Conservation (phyloP, 2,329 filamentous ascomycete species). For the Juglanconis sp. region DNA sequence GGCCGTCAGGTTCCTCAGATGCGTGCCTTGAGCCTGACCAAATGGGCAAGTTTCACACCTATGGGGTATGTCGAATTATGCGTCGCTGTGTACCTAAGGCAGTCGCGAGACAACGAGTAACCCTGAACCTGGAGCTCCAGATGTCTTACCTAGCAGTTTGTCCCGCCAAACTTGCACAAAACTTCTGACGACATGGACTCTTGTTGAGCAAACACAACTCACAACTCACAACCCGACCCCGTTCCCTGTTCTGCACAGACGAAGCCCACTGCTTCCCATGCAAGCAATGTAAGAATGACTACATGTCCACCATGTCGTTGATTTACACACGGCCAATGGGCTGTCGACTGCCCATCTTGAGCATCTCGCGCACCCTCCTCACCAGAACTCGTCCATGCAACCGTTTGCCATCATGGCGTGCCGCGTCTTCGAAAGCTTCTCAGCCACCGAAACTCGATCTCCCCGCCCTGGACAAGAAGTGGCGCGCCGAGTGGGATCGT, state of each 20-base stretch:
- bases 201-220: background rate
- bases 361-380: constrained; percentile 10
- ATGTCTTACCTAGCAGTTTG: background rate
- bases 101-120: background rate
- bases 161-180: background rate
- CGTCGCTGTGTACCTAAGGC: no score
- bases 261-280: constrained; percentile 9
- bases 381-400: constrained; percentile 5
- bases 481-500: constrained; percentile 45
- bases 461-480: constrained; percentile 47
- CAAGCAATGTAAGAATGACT: constrained; percentile 11
- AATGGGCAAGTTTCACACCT: no score
- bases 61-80: no score
- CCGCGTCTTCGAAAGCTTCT: constrained; percentile 15
- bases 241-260: background rate
- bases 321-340: constrained; percentile 27
- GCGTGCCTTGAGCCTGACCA: background rate
- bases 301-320: constrained; percentile 27
- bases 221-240: background rate
- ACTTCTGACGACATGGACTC: constrained; percentile 9
- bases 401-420: constrained; percentile 8
- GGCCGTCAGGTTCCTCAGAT: background rate
- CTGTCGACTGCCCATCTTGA: constrained; percentile 22
- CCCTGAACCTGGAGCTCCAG: constrained; percentile 1
- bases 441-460: constrained; percentile 39